Percentiles rank a stretch among this genome's conserved stretches.
phyloP scores from a whole-genome alignment of 192 early-diverging fungal species.

The Kappamyces sp. region DNA sequence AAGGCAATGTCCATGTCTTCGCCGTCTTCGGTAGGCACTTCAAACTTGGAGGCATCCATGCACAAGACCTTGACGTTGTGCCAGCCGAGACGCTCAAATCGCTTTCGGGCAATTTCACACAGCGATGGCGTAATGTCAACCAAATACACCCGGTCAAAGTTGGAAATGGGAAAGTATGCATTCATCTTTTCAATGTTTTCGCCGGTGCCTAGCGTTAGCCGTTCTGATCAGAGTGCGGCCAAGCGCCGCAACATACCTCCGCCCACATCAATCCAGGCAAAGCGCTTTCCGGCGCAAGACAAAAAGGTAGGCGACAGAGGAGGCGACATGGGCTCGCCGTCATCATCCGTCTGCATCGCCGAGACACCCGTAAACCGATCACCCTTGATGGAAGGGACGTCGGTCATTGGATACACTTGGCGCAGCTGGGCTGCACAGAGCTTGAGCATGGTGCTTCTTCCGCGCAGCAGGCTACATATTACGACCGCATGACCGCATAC shows the following conservation, averaged over 20 bases:
- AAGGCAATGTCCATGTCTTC: constrained; percentile 62
- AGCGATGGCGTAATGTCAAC: constrained; percentile 78
- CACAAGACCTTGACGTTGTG: constrained; percentile 72
- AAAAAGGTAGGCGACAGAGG: constrained; percentile 38
- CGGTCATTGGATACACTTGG: constrained; percentile 40
- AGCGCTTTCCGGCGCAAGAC: constrained; percentile 25
- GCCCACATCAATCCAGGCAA: constrained; percentile 49
- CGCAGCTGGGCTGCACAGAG: constrained; percentile 73
- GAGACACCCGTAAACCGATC: constrained; percentile 11
- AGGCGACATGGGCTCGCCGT: constrained; percentile 27
- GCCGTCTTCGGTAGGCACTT: constrained; percentile 51
- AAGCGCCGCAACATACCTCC: constrained; percentile 21
- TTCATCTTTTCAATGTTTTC: constrained; percentile 64
- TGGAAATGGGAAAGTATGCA: constrained; percentile 59
- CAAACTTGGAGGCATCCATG: constrained; percentile 68
- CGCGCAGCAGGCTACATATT: constrained; percentile 53
- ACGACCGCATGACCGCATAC: constrained; percentile 5
- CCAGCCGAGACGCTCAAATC: constrained; percentile 74
- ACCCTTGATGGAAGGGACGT: constrained; percentile 22
- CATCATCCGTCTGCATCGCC: constrained; percentile 27
- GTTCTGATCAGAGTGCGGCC: too few relatives aligned
- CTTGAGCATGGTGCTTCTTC: constrained; percentile 71
- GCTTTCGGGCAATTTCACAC: constrained; percentile 67
- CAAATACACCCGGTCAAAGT: constrained; percentile 71
- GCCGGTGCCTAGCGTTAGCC: constrained; percentile 21